phyloP scores from a whole-genome alignment of 2,329 filamentous ascomycete species.

The Penicillium sp. region DNA sequence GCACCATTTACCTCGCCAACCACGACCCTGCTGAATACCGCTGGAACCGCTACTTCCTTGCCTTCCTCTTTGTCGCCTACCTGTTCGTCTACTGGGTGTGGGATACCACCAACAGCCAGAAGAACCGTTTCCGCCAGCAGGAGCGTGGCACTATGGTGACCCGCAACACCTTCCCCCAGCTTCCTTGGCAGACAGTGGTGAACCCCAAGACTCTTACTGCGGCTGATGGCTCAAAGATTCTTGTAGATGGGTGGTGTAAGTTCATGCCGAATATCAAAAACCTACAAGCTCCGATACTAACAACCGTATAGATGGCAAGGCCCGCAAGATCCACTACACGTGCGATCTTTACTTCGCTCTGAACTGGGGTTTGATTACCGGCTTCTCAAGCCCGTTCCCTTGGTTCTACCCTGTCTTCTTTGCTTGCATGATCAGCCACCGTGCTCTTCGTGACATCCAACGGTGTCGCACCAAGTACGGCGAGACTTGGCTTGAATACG shows the following conservation, averaged over 20 bases:
- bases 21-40: conserved; percentile 74
- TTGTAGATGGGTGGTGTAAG: conserved; percentile 81
- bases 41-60: conserved; percentile 70
- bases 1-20: conserved; percentile 84
- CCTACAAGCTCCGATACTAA: conserved; percentile 11
- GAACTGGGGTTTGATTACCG: conserved; percentile 77
- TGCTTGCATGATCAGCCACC: conserved; percentile 74
- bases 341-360: conserved; percentile 77
- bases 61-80: conserved; percentile 67
- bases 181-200: conserved; percentile 81
- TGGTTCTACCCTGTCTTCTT: conserved; percentile 92
- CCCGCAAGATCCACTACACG: conserved; percentile 78
- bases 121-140: conserved; percentile 83
- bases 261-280: conserved; percentile 20
- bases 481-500: conserved; percentile 78
- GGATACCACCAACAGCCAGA: conserved; percentile 90
- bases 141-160: conserved; percentile 69
- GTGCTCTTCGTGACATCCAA: conserved; percentile 72
- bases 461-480: conserved; percentile 77
- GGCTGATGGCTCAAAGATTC: conserved; percentile 70
- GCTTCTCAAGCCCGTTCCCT: conserved; percentile 77
- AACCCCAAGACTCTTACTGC: conserved; percentile 78
- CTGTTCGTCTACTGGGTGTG: conserved; percentile 86
- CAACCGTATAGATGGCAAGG: conserved; percentile 58
- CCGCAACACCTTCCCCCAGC: conserved; percentile 81